Evolutionary conservation across 306 rosid species (phyloP).

Genomic region (Cucurbita argyrosperma): DNA sequence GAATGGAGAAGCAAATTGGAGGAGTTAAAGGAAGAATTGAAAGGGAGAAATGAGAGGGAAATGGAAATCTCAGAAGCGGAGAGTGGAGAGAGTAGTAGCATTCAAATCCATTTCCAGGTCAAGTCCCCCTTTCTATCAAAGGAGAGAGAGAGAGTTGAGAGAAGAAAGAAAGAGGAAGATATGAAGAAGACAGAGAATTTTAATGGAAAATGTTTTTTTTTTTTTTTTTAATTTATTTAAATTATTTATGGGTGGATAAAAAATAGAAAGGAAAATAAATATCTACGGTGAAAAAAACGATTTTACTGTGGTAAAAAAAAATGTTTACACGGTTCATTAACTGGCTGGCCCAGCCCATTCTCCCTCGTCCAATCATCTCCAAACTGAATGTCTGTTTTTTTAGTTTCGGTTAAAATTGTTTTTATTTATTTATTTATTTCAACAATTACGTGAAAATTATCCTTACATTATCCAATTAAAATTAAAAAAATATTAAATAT

Average conservation of each 20-base stretch:
- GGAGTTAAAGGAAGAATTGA: not conserved
- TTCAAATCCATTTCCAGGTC: slow-evolving; percentile 15
- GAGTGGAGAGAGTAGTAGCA: slow-evolving; percentile 1
- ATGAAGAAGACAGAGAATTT: not conserved
- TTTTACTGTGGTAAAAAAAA: not conserved
- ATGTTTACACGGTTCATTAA: not conserved
- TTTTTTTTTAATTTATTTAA: not conserved
- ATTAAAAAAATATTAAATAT: no score
- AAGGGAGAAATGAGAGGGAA: not conserved
- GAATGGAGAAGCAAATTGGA: not conserved
- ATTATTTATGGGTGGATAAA: not conserved
- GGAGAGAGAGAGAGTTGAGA: not conserved
- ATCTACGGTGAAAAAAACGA: slow-evolving; percentile 3
- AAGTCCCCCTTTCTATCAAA: slow-evolving; percentile 4
- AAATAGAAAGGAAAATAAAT: not conserved
- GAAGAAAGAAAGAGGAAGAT: not conserved
- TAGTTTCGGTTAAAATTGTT: not conserved
- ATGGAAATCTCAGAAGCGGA: slow-evolving; percentile 2
- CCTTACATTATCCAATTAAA: no score
- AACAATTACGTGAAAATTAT: no score
- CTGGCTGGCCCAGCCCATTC: not conserved
- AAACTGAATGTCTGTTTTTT: not conserved
- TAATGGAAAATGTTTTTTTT: not conserved
- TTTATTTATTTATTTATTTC: not conserved
- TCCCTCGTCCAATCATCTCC: not conserved